Base-by-base conservation (phyloP, 2,329 filamentous ascomycete genomes). In the Fusarium pininemorale region DNA sequence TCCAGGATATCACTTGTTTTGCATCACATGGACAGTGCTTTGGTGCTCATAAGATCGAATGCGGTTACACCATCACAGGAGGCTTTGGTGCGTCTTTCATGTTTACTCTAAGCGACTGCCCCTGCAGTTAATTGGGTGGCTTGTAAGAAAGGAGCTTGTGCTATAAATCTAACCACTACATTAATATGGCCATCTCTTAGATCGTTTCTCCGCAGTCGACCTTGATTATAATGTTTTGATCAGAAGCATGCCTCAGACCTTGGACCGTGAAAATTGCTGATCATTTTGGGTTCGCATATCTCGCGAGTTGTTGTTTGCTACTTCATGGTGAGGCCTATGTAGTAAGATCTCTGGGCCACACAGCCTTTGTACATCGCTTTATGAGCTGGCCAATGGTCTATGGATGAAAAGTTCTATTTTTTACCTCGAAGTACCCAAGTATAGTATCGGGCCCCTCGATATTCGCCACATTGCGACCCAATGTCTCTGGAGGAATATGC, bases 281-380 rank as follows among this genome's bases (percentile, higher is more conserved):
- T 7, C 0, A 12, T 30, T 35, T 24, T 24, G 8, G 32, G 22
- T 20, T 35, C 8, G 16, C 15, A 14, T 24, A n/a, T 50, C 20
- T 30, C 4, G 26, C n/a, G n/a, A n/a, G n/a, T 28, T 15, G 11
- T 20, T n/a, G 10, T 16, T n/a, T 30, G n/a, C 28, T 50, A 15
- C 1, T 30, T n/a, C 7, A 5, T 32, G 28, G 5, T 7, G 9
- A 13, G 12, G 22, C 11, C 7, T 24, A 11, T n/a, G 16, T 7
- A 24, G 11, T 51, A 1, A 51, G 8, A 14, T 11, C 3, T 35
- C 8, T 7, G 24, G 12, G 22, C 22, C 16, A 20, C 11, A 3
- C 11, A 24, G 28, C 30, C 6, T n/a, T 32, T 9, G 0, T 14
- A 5, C 6, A 7, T 24, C 16, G 2, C 2, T 35, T 20, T 2